Evolutionary conservation across 768 basidiomycete genomes (phyloP), one percentile per base, ranked within the genome.

Genomic region (Xerocomellus amylosporus): DNA sequence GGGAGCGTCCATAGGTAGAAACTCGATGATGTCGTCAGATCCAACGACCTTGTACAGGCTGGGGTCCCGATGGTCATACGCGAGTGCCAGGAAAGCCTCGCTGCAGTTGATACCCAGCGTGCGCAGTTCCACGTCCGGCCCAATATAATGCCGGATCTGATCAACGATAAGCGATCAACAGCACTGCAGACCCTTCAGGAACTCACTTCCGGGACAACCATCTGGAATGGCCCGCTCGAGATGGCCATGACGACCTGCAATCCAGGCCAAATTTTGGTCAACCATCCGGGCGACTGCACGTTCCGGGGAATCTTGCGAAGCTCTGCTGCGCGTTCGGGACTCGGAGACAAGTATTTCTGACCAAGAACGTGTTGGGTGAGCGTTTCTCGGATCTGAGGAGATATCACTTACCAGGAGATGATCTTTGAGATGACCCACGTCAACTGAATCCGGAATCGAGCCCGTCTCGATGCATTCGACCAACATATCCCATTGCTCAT

Each of bases 11-110:
- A 60, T 1, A 9, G 56, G 49, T 3, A 67, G 36, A 44, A 61
- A 67, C 41, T 63, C 60, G 5, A 67, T 50, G 20, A 63, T 61
- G 15, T 69, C 67, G 26, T 67, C 57, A 9, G 62, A 69, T 14
- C 60, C 58, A 12, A 66, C 56, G 8, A 62, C 51, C 33, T 67
- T 67, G 54, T 64, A 58, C 39, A 62, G 42, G 45, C 46, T 64
- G 1, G 60, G 43, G 19, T 69, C 65, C 31, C 58, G 61, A 30
- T 57, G 45, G n/a, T 64, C 59, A n/a, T 65, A 63, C 14, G 51
- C 60, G 30, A 64, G 54, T 7, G 60, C 59, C 17, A 68, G 47
- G 48, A 65, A 61, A 2, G 60, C 58, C 46, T 65, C 61, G 52
- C 62, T 66, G 34, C 60, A 60, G 20, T 56, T 62, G 51, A 68